phyloP scores from a whole-genome alignment of 805 yeast species.

The Yarrowia yakushimensis region DNA sequence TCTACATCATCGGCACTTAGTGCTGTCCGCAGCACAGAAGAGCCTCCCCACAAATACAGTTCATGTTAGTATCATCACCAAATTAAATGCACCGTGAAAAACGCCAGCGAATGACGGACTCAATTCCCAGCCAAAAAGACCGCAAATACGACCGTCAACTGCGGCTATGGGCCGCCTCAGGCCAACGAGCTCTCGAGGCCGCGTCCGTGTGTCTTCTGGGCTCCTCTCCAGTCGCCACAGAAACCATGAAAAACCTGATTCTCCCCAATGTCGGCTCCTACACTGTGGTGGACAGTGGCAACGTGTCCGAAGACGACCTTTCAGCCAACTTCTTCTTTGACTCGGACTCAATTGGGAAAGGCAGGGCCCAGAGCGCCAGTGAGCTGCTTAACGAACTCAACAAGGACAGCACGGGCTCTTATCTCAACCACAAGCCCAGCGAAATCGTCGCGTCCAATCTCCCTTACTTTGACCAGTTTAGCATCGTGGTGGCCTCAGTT shows the following conservation, averaged over 20 bases:
- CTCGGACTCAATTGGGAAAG: slow-evolving; percentile 44
- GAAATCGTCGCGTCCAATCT: slow-evolving; percentile 19
- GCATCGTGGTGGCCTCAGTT: slow-evolving; percentile 46
- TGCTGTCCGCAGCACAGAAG: not conserved
- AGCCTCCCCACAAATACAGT: slow-evolving; percentile 17
- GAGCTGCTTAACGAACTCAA: slow-evolving; percentile 54
- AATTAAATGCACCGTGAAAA: slow-evolving; percentile 22
- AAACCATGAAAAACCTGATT: slow-evolving; percentile 70
- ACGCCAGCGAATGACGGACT: slow-evolving; percentile 20
- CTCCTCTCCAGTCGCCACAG: slow-evolving; percentile 54
- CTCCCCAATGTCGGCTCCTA: slow-evolving; percentile 69
- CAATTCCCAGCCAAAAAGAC: slow-evolving; percentile 30
- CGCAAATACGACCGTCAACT: slow-evolving; percentile 78
- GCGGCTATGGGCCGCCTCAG: slow-evolving; percentile 77
- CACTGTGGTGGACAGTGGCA: slow-evolving; percentile 51
- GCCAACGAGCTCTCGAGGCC: slow-evolving; percentile 59
- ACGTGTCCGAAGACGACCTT: slow-evolving; percentile 46
- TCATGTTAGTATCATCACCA: slow-evolving; percentile 10
- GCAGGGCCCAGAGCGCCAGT: slow-evolving; percentile 43
- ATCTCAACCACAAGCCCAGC: not conserved
- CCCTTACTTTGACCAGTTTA: slow-evolving; percentile 49
- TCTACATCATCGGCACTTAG: not conserved
- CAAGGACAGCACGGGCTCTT: slow-evolving; percentile 49
- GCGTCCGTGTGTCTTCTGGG: slow-evolving; percentile 62
- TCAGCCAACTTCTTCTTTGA: slow-evolving; percentile 61